Percentiles rank a stretch among this genome's conserved stretches.
These are phyloP conservation scores for Gossypium schwendimanii DNA, from an alignment of 441 rosid genomes.

Conservation along the genomic window DNA sequence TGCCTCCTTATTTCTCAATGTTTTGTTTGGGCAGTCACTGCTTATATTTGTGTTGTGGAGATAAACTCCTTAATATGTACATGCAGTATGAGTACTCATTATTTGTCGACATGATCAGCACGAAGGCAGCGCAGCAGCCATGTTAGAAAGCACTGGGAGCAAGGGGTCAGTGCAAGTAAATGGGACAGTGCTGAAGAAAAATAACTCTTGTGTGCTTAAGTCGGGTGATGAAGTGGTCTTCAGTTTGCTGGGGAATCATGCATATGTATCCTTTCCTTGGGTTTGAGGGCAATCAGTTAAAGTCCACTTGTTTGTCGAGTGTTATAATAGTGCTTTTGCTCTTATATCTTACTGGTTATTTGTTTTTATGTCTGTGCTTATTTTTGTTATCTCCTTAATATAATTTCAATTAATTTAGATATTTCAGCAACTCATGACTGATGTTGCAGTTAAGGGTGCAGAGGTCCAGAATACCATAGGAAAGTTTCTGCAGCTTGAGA, in stretches of 20 bases:
- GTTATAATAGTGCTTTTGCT: not conserved
- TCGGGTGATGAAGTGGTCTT: constrained; percentile 84
- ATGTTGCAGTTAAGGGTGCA: constrained; percentile 40
- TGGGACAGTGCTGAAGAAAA: constrained; percentile 51
- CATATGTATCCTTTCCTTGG: constrained; percentile 66
- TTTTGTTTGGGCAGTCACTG: constrained; percentile 7
- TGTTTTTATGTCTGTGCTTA: constrained; percentile 4
- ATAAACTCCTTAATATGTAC: constrained; percentile 50
- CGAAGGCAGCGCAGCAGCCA: constrained; percentile 58
- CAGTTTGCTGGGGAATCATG: constrained; percentile 60
- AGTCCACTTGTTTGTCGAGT: not conserved
- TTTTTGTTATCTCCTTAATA: constrained; percentile 24
- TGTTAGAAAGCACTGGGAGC: constrained; percentile 72
- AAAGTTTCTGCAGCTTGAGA: constrained; percentile 49
- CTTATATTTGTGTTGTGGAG: constrained; percentile 35
- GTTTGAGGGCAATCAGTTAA: not conserved
- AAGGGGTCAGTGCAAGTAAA: constrained; percentile 77
- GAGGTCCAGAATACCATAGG: constrained; percentile 47
- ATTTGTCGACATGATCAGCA: constrained; percentile 77
- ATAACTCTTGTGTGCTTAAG: constrained; percentile 35
- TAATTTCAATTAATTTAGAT: constrained; percentile 32
- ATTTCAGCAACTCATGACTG: constrained; percentile 50
- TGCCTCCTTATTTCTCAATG: not conserved
- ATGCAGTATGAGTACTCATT: constrained; percentile 65
- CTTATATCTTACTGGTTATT: not conserved